These are phyloP conservation scores for Cytospora schulzeri DNA, from an alignment of 2,329 filamentous ascomycete genomes.

Conservation along the genomic window DNA sequence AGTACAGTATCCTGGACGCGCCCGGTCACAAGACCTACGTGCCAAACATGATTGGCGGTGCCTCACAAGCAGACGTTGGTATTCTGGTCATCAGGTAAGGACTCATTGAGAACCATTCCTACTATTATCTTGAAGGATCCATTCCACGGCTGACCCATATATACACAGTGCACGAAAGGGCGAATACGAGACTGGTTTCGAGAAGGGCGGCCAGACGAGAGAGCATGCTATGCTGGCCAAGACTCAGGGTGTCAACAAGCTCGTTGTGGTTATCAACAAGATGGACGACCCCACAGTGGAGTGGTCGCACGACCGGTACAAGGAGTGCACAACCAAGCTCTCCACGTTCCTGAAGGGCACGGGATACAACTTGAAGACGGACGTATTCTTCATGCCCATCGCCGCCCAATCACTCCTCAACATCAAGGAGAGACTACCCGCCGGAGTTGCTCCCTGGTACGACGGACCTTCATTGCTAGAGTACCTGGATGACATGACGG, in stretches of 20 bases:
- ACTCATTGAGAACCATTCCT: neutral
- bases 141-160: constrained; percentile 40
- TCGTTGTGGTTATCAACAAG: constrained; percentile 95
- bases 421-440: constrained; percentile 85
- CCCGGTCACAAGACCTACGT: constrained; percentile 98
- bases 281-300: constrained; percentile 98
- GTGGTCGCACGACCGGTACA: constrained; percentile 91
- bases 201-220: constrained; percentile 91
- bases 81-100: constrained; percentile 66
- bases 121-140: too few relatives aligned
- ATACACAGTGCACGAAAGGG: constrained; percentile 94
- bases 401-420: constrained; percentile 84
- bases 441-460: constrained; percentile 79
- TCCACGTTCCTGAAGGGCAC: constrained; percentile 85
- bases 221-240: constrained; percentile 98
- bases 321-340: constrained; percentile 91
- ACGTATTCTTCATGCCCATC: constrained; percentile 94
- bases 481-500: constrained; percentile 91
- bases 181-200: constrained; percentile 98
- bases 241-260: constrained; percentile 96
- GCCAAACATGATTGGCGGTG: constrained; percentile 96
- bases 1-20: constrained; percentile 95
- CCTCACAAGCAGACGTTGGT: constrained; percentile 90
- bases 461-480: constrained; percentile 88
- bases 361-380: constrained; percentile 91